A percentile compares a stretch with the other conserved stretches of the same genome.
phyloP scores from a whole-genome alignment of 306 rosid genomes.

The Rosa multiflora region DNA sequence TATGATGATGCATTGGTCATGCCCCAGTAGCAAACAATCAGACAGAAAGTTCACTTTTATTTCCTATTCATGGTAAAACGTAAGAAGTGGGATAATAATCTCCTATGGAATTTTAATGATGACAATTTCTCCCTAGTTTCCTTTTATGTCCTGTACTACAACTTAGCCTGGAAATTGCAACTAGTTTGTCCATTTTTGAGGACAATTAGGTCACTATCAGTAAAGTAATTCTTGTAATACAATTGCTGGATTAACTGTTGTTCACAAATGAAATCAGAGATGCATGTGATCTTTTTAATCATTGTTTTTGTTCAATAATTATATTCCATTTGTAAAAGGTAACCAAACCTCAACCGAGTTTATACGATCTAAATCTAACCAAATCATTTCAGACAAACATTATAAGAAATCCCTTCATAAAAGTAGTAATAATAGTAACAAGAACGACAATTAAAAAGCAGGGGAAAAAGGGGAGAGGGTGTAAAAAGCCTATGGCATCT shows the following conservation, averaged over 20 bases:
- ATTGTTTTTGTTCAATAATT: background rate
- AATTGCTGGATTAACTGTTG: constrained; percentile 21
- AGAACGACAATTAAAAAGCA: constrained; percentile 3
- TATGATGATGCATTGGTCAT: background rate
- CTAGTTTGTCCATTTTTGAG: constrained; percentile 27
- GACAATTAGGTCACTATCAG: constrained; percentile 21
- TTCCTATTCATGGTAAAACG: background rate
- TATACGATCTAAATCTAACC: background rate
- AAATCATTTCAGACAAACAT: constrained; percentile 6
- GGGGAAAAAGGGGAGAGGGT: background rate
- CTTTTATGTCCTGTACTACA: background rate
- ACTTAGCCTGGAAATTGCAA: background rate
- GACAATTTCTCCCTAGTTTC: constrained; percentile 3
- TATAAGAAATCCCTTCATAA: background rate
- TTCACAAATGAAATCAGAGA: background rate
- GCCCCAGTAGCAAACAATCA: background rate
- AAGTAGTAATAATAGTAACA: background rate
- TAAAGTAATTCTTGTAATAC: background rate
- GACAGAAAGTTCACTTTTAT: background rate
- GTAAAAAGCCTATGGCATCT: constrained; percentile 13
- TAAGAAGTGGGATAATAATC: background rate
- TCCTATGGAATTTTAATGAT: background rate
- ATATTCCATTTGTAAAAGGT: constrained; percentile 3
- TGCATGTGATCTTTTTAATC: background rate
- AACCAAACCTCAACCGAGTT: background rate